phyloP scores from a whole-genome alignment of 2,329 filamentous ascomycete genomes.

The Arthroderma uncinatum region DNA sequence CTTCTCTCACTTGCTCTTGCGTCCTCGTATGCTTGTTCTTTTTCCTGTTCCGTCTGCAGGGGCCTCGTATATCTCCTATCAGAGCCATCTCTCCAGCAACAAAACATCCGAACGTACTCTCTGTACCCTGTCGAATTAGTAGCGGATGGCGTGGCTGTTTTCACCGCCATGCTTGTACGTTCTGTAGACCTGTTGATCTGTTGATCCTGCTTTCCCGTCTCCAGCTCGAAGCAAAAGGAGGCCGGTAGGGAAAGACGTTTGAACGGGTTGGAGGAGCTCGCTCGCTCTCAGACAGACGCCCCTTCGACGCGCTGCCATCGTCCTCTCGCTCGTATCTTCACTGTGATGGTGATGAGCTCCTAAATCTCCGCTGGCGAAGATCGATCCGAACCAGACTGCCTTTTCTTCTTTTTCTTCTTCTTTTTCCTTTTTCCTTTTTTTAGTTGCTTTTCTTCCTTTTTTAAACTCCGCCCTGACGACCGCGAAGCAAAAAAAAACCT shows the following conservation, averaged over 20 bases:
- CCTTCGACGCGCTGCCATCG: background rate
- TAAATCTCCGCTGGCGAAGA: too few relatives aligned
- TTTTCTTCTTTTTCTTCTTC: background rate
- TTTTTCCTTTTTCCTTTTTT: background rate
- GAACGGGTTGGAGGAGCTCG: background rate
- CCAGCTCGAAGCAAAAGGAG: background rate
- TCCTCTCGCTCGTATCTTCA: background rate
- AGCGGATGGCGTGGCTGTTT: conserved; percentile 5
- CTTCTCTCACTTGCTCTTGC: background rate
- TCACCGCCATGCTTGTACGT: conserved; percentile 5
- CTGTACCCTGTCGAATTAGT: background rate
- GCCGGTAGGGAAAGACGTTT: background rate
- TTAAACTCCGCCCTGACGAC: background rate
- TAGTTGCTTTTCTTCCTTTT: background rate
- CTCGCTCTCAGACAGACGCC: background rate
- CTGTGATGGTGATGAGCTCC: too few relatives aligned
- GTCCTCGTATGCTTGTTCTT: background rate
- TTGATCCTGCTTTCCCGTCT: background rate
- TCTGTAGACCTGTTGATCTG: conserved; percentile 3
- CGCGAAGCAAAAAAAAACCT: background rate
- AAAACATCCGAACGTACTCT: too few relatives aligned
- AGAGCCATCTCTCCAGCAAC: background rate
- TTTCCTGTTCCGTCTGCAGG: background rate
- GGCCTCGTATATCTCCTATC: background rate
- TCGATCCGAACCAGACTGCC: too few relatives aligned